Base-by-base conservation (phyloP, 495 filamentous ascomycete species). In the Xylaria nigripes region DNA sequence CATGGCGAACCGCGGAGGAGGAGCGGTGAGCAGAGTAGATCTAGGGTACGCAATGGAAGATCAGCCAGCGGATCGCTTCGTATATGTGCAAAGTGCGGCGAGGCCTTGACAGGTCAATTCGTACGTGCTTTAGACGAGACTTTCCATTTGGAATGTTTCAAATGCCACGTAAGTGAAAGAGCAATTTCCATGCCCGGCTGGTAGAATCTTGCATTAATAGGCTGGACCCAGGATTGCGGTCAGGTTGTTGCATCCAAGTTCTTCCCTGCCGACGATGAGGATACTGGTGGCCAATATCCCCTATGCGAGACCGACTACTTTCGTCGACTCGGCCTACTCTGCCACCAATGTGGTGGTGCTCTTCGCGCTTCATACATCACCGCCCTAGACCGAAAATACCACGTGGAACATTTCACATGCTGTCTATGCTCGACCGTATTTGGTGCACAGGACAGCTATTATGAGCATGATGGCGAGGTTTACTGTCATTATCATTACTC, bases 401-500 rank as follows among this genome's bases (percentile, higher is more conserved):
- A 99, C 67, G 94, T 99, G 55, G 93, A 97, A 61, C 94, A 99
- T 71, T 99, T 99, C 66, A 99, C 94, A 25, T 99, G 94, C 69
- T 96, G 90, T 15, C 84, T 96, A 48, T 99, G 94, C 67, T 90
- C 92, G 5, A 96, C 92, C 0, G 88, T 99, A 0, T 99, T 99
- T 65, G 94, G 94, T 38, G 93, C 94, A 10, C 87, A 93, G 61
- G 94, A 99, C 70, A 95, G 89, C 58, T 99, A 99, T 67, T 99
- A 99, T 67, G 94, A 99, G 64, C 94, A 99, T 56, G 90, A 96
- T 59, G 85, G 90, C 51, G 86, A 88, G 54, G 93, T 99, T 10
- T 99, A 95, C 66, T 99, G 94, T 66, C 94, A 99, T 63, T 99
- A 93, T 62, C 94, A 99, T 69, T 99, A 99, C 71, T 96, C 92